Conservation (phyloP, 129 eudicot species). For the Helichrysum umbraculigerum region DNA sequence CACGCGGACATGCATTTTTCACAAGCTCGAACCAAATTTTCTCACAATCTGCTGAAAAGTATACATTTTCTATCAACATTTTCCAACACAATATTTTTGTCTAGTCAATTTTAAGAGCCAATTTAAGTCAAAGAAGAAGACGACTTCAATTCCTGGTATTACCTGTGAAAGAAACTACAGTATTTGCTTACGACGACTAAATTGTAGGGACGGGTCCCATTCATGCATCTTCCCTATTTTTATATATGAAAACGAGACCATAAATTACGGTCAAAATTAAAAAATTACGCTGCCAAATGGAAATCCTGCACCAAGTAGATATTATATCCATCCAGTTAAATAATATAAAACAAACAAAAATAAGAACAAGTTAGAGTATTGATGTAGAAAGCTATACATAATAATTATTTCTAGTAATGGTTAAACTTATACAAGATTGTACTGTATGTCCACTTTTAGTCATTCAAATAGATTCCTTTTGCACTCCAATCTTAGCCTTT, state of each 20-base stretch:
- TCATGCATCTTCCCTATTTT: conserved; percentile 18
- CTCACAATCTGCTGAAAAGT: too few relatives aligned
- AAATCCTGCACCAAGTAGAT: conserved; percentile 18
- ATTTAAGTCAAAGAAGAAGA: neutral
- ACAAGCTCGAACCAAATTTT: too few relatives aligned
- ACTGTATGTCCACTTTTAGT: conserved; percentile 22
- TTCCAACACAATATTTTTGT: too few relatives aligned
- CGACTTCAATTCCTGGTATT: neutral
- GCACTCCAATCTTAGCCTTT: neutral
- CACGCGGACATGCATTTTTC: too few relatives aligned
- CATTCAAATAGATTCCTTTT: conserved; percentile 19
- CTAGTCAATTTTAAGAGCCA: neutral
- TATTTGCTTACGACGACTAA: neutral
- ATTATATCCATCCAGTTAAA: conserved; percentile 20
- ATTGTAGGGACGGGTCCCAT: neutral
- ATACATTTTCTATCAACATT: too few relatives aligned
- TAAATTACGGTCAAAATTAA: conserved; percentile 5
- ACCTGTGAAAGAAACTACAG: neutral
- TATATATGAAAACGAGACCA: conserved; percentile 17
- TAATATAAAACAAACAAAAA: neutral
- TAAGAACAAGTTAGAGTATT: neutral
- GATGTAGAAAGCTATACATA: neutral
- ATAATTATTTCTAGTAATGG: conserved; percentile 12
- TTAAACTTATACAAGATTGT: neutral
- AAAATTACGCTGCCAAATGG: conserved; percentile 4